Evolutionary conservation across 1,284 basidiomycete genomes (phyloP).

Genomic region (Xerocomus amazonicus): DNA sequence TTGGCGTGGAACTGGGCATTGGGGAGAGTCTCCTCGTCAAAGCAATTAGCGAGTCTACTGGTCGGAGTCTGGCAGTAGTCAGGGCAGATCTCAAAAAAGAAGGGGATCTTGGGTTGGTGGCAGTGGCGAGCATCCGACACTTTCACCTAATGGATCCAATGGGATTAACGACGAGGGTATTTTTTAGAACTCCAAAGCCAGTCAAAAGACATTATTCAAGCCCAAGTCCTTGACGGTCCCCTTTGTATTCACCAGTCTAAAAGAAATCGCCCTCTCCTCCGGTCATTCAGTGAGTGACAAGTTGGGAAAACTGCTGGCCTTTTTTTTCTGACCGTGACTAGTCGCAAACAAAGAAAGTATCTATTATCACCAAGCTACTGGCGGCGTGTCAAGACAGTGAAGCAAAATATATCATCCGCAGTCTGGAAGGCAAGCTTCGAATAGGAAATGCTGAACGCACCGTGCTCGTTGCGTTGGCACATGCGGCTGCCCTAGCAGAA

Average conservation of each 20-base stretch:
- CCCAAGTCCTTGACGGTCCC: conserved; percentile 88
- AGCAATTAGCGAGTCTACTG: conserved; percentile 93
- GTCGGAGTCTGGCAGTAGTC: conserved; percentile 76
- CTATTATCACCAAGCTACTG: conserved; percentile 91
- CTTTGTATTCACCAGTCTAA: conserved; percentile 82
- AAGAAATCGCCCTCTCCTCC: conserved; percentile 81
- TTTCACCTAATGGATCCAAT: background rate
- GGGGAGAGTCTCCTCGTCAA: conserved; percentile 95
- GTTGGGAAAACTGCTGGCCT: background rate
- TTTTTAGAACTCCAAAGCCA: conserved; percentile 83
- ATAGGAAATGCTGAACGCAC: conserved; percentile 97
- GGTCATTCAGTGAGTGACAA: conserved; percentile 68
- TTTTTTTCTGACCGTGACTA: conserved; percentile 9
- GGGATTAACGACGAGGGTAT: background rate
- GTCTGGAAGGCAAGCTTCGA: conserved; percentile 94
- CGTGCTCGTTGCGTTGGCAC: conserved; percentile 83
- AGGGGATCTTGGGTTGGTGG: conserved; percentile 94
- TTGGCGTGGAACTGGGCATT: conserved; percentile 94
- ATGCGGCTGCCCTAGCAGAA: conserved; percentile 80
- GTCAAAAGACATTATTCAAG: conserved; percentile 94
- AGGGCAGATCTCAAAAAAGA: conserved; percentile 93
- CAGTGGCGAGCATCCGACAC: conserved; percentile 57
- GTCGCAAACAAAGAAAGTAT: conserved; percentile 95
- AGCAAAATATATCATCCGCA: conserved; percentile 95
- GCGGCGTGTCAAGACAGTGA: conserved; percentile 87